Percentiles rank a stretch among this genome's conserved stretches.
These are phyloP conservation scores for Boletus patriciae DNA, from an alignment of 768 basidiomycete species.

Conservation along the genomic window DNA sequence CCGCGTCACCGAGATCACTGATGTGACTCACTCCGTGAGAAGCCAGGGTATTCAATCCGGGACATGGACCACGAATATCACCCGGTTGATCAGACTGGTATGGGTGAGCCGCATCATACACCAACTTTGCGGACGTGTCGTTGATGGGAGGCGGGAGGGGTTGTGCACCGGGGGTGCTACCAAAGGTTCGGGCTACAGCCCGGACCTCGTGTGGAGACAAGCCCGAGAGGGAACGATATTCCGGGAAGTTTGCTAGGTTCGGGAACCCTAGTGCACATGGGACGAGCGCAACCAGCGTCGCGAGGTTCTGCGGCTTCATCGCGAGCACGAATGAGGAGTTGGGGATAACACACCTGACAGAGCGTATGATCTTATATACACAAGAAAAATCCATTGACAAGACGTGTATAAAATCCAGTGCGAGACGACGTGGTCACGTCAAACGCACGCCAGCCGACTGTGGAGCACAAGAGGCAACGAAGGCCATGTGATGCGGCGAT, in stretches of 20 bases:
- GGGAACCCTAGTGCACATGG: slow-evolving; percentile 13
- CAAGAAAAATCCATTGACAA: too few species aligned
- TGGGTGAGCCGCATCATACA: slow-evolving; percentile 21
- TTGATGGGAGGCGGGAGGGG: slow-evolving; percentile 23
- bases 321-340: background rate
- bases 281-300: background rate
- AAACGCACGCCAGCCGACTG: too few species aligned
- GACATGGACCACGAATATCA: slow-evolving; percentile 28
- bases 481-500: too few species aligned
- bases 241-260: slow-evolving; percentile 16
- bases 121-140: slow-evolving; percentile 25
- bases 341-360: background rate
- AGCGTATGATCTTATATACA: slow-evolving; percentile 3
- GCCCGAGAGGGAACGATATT: slow-evolving; percentile 24
- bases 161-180: slow-evolving; percentile 24
- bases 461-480: too few species aligned
- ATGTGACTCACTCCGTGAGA: slow-evolving; percentile 26
- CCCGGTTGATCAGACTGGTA: slow-evolving; percentile 12
- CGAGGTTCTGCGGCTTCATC: slow-evolving; percentile 12
- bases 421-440: too few species aligned
- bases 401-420: too few species aligned
- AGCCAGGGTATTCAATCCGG: slow-evolving; percentile 27
- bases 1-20: background rate
- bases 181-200: slow-evolving; percentile 13
- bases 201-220: slow-evolving; percentile 17